Base-by-base conservation (phyloP, 2,329 filamentous ascomycete species). In the Ceratocystis cacaofunesta region DNA sequence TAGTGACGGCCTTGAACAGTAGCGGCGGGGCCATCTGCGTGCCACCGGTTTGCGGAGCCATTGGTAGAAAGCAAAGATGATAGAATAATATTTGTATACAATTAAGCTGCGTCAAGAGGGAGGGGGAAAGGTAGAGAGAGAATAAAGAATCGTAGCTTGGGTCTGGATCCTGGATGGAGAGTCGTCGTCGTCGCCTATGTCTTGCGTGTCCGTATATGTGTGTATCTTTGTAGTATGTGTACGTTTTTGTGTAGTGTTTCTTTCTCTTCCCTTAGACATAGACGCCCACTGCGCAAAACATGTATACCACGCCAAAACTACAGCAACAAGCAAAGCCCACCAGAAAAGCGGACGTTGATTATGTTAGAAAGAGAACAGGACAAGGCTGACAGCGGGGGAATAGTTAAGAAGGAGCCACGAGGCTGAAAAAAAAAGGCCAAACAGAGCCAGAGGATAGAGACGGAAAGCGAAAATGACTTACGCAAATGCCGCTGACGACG, bases 221-320 rank as follows among this genome's bases (percentile, higher is more conserved):
- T 48, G 46, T 48, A n/a, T 48, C 19, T 48, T 19, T 48, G 36
- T 12, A 41, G 36, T 41, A 41, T 41, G 36, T 41, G 36, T 41
- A 41, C 8, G 36, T 41, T 41, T 41, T 41, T 15, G 36, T 41
- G 36, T 4, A 12, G 12, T 41, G 68, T 73, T 72, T 69, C 71
- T 69, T 72, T 68, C 70, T 36, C 41, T 67, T 72, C 70, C 72
- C 30, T 65, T 69, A 99, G 76, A 99, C 90, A 85, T 99, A 97
- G 74, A 99, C 94, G 75, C 94, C 94, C 74, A 94, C 94, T 68
- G 92, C 94, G 78, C 94, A 99, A 78, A 99, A 97, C 88, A 96
- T 96, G 78, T 94, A 96, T 58, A 99, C 91, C 62, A 92, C 87
- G 71, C 94, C 94, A 76, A 96, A 89, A 62, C 92, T 96, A 73